Base-by-base conservation (phyloP, 1,284 basidiomycete genomes). In the Boletellus dicymbophilus region DNA sequence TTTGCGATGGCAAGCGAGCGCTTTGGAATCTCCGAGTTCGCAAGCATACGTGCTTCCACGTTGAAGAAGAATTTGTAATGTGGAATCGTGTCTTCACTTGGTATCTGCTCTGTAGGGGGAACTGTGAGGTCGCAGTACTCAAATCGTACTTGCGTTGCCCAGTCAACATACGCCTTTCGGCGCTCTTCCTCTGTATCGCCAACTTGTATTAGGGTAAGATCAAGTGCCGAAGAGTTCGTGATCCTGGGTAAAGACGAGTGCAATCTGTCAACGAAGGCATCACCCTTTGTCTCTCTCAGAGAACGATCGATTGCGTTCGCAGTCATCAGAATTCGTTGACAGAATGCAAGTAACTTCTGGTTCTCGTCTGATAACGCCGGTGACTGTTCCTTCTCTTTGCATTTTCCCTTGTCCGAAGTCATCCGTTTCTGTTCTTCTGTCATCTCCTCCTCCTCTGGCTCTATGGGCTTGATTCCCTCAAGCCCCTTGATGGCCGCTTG, bases 1-100 rank as follows among this genome's bases (percentile, higher is more conserved):
- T 95, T 96, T 11, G 93, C 93, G 54, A 96, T 95, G 11, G 93
- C 92, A 45, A 95, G 73, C 2, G 89, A 93, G 30, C 93, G 78
- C 67, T 91, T 93, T 3, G 92, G 91, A 46, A 93, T 89, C 63
- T 91, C 88, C 27, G 82, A 82, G 57, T 79, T 82, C 7, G 85
- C 84, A 23, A 94, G 74, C 82, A 88, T 84, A 22, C 88, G 78
- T 18, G 88, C 89, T 63, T 93, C 90, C 55, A 79, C 84, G 62
- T 86, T 87, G 69, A 79, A 93, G 64, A 79, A 84, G 61, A 86
- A 88, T 66, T 90, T 91, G 71, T 84, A 93, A 62, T 86, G 81
- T 4, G 87, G 85, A 2, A 78, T 67, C 36, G 75, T 69, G 23
- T 79, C 73, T 18, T 71, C 72, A 34, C 69, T 70, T 37, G 59